Conservation (phyloP, 768 basidiomycete genomes). For the Kwoniella bestiolae region DNA sequence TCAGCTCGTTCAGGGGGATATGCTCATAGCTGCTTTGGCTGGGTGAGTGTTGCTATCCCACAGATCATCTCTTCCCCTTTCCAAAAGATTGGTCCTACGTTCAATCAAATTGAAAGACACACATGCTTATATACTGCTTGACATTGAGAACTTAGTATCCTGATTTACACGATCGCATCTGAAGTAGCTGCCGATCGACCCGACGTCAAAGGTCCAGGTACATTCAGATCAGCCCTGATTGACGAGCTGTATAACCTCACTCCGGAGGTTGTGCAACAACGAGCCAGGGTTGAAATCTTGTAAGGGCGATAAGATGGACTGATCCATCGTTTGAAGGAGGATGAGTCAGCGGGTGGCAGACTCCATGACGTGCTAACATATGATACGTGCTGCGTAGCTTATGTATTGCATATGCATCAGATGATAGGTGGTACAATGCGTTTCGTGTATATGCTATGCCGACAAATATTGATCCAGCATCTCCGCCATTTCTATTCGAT, state of each 20-base stretch:
- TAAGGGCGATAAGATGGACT: too few species aligned
- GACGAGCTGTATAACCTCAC: slow-evolving; percentile 64
- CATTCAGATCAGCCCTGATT: slow-evolving; percentile 69
- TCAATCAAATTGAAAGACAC: too few species aligned
- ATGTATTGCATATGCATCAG: too few species aligned
- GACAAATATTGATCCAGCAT: too few species aligned
- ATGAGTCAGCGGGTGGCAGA: too few species aligned
- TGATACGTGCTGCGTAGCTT: too few species aligned
- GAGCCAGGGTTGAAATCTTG: slow-evolving; percentile 54
- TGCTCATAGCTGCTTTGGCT: slow-evolving; percentile 73
- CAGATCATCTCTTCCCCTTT: background rate
- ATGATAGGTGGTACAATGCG: too few species aligned
- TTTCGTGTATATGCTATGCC: too few species aligned
- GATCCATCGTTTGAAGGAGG: background rate
- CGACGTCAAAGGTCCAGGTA: slow-evolving; percentile 67
- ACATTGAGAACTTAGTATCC: slow-evolving; percentile 59
- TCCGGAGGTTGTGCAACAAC: slow-evolving; percentile 43
- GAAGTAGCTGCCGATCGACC: slow-evolving; percentile 64
- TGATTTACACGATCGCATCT: slow-evolving; percentile 68
- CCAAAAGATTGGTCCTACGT: background rate
- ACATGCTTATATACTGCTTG: too few species aligned
- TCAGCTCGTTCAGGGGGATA: slow-evolving; percentile 72
- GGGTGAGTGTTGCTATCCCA: slow-evolving; percentile 68
- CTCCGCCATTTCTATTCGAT: too few species aligned
- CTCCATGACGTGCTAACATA: too few species aligned